phyloP scores from a whole-genome alignment of 768 basidiomycete species.

The Cubamyces lactineus region DNA sequence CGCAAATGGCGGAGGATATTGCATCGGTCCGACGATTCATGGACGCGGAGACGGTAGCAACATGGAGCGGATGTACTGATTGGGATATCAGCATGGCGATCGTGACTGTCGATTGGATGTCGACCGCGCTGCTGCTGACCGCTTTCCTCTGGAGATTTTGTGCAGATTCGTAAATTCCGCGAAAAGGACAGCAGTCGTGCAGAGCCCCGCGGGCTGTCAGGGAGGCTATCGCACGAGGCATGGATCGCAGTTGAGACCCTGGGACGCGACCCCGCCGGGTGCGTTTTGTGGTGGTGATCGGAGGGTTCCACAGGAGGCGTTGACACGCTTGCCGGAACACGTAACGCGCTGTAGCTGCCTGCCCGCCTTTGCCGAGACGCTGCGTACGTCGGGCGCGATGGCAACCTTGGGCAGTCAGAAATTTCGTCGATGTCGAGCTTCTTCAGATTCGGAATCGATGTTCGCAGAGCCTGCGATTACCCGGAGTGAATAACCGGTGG shows the following conservation, averaged over 20 bases:
- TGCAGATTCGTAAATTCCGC: too few relatives aligned
- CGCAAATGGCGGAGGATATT: not conserved
- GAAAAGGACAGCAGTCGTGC: too few relatives aligned
- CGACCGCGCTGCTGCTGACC: too few relatives aligned
- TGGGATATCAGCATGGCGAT: not conserved
- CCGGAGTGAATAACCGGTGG: not conserved
- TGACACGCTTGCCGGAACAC: not conserved
- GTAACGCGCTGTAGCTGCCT: not conserved
- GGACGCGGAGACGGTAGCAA: not conserved
- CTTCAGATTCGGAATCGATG: too few relatives aligned
- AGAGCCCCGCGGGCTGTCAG: too few relatives aligned
- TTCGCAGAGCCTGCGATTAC: not conserved
- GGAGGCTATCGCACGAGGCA: too few relatives aligned
- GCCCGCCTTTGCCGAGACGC: slow-evolving; percentile 3
- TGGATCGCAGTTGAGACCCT: too few relatives aligned
- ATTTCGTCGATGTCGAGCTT: not conserved
- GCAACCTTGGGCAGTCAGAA: not conserved
- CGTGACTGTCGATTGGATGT: not conserved
- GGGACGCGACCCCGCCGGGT: not conserved
- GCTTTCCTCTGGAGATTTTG: too few relatives aligned
- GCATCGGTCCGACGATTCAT: not conserved
- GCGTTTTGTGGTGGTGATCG: not conserved
- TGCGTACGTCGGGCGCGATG: not conserved
- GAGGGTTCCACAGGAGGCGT: not conserved
- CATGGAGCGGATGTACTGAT: not conserved